A percentile compares a stretch with the other conserved stretches of the same genome.
phyloP scores from a whole-genome alignment of 2,329 filamentous ascomycete genomes.

The Lachnellula cervina region DNA sequence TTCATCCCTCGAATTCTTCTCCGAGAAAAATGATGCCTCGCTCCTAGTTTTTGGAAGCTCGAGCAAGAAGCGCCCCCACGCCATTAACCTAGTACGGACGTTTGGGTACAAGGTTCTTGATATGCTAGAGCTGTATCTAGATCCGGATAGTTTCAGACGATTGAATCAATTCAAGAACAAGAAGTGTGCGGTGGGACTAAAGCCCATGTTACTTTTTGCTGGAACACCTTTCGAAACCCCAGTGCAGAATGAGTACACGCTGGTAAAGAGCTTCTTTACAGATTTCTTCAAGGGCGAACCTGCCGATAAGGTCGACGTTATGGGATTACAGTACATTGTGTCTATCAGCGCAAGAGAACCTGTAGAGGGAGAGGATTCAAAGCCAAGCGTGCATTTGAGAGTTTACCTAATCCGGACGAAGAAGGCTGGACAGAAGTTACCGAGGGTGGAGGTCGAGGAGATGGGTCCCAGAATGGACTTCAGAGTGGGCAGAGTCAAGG shows the following conservation, averaged over 20 bases:
- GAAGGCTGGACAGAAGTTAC: constrained; percentile 79
- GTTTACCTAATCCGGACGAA: constrained; percentile 84
- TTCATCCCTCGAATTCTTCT: constrained; percentile 87
- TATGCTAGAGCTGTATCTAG: constrained; percentile 86
- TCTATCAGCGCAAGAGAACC: constrained; percentile 71
- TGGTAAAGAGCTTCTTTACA: constrained; percentile 79
- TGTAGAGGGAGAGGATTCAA: constrained; percentile 40
- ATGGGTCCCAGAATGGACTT: constrained; percentile 95
- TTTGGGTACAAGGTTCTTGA: constrained; percentile 87
- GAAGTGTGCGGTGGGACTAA: constrained; percentile 73
- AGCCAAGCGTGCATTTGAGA: constrained; percentile 61
- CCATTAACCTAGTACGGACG: constrained; percentile 74
- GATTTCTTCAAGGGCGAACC: constrained; percentile 87
- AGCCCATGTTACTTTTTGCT: constrained; percentile 87
- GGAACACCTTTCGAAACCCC: constrained; percentile 84
- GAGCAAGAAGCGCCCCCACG: constrained; percentile 94
- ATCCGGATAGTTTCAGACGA: constrained; percentile 65
- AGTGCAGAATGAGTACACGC: constrained; percentile 71
- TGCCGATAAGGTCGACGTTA: constrained; percentile 81
- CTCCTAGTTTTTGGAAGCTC: constrained; percentile 79
- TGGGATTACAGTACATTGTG: constrained; percentile 88
- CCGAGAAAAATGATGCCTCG: constrained; percentile 89
- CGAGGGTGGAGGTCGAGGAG: constrained; percentile 88
- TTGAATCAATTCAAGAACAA: constrained; percentile 71
- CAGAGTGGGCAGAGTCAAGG: constrained; percentile 71